These are phyloP conservation scores for Dactylellina leptospora DNA, from an alignment of 2,329 filamentous ascomycete species.

Conservation along the genomic window DNA sequence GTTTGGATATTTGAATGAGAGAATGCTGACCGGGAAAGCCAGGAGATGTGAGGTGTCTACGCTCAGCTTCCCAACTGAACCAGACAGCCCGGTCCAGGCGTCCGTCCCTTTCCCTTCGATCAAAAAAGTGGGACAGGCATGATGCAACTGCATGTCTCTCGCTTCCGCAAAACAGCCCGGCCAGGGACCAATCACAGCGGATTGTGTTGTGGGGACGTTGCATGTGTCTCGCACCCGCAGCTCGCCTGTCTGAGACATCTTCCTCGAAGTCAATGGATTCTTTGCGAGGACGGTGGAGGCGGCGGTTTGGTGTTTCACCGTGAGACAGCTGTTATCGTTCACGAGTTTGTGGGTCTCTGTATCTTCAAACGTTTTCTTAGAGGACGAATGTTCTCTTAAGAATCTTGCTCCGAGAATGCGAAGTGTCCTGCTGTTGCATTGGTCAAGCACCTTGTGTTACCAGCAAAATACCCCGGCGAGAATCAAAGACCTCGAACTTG, in stretches of 20 bases:
- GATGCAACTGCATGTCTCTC: conserved; percentile 49
- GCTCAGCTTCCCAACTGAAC: conserved; percentile 29
- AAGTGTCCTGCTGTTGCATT: no score
- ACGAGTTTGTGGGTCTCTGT: no score
- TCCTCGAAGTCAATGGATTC: no score
- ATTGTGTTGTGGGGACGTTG: conserved; percentile 45
- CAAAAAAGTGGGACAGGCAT: conserved; percentile 31
- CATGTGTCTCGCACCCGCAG: conserved; percentile 27
- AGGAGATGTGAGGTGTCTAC: conserved; percentile 21
- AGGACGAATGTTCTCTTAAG: no score
- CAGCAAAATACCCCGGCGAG: no score
- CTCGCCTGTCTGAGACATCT: conserved; percentile 47
- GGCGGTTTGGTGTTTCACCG: conserved; percentile 7
- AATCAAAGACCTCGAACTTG: no score
- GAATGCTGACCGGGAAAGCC: no score
- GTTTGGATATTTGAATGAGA: conserved; percentile 50
- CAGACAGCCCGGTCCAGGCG: neutral
- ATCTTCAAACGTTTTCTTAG: no score
- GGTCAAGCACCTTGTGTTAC: no score
- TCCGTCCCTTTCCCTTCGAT: neutral
- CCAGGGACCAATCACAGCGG: conserved; percentile 9
- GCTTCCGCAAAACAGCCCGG: conserved; percentile 39
- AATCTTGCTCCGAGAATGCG: no score
- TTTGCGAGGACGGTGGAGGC: conserved; percentile 4
- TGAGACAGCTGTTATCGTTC: conserved; percentile 15